Base-by-base conservation (phyloP, 106 monocot species). In the Chionographis japonica region DNA sequence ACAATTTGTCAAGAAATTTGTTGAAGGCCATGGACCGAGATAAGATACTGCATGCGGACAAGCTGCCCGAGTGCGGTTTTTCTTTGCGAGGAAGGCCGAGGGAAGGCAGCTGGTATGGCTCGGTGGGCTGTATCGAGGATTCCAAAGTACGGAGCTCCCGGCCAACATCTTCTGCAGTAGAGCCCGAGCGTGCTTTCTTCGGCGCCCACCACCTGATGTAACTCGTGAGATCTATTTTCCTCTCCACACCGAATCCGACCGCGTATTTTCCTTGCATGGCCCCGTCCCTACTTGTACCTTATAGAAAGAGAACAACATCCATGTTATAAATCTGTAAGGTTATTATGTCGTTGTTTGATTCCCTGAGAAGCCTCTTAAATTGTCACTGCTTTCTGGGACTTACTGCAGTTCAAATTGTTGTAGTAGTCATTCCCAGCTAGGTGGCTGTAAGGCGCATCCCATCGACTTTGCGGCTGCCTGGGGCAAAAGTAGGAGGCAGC, bases 151-250 rank as follows among this genome's bases (percentile, higher is more conserved):
- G 70, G n/a, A 92, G 81, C 66, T 92, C 97, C 42, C 63, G 72
- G 27, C 75, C 62, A 13, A 83, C 55, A 62, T 92, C 92, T 69
- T 97, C 92, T 14, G 56, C 53, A 37, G 56, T 75, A 8, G 64
- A 56, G 39, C 42, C 19, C 37, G 81, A 52, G 37, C 70, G 80
- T 17, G 68, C 13, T 67, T 78, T 87, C 50, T 83, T 89, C 1
- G 89, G 89, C 2, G 67, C 64, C 97, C 97, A 97, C 97, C 97
- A 92, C 54, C 77, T 65, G 55, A 97, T 92, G 52, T 92, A 84
- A 52, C 65, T 62, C 40, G 92, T 87, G 6, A 97, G 77, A 73
- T 97, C 92, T 66, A 87, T 84, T 71, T 97, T 97, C 75, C 88
- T 86, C 41, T 91, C 91, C 81, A 88, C 71, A 50, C 75, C 75